Evolutionary conservation across 371 early-diverging fungal species (phyloP), one percentile per base, ranked within the genome.

Genomic region (Apophysomyces ossiformis): DNA sequence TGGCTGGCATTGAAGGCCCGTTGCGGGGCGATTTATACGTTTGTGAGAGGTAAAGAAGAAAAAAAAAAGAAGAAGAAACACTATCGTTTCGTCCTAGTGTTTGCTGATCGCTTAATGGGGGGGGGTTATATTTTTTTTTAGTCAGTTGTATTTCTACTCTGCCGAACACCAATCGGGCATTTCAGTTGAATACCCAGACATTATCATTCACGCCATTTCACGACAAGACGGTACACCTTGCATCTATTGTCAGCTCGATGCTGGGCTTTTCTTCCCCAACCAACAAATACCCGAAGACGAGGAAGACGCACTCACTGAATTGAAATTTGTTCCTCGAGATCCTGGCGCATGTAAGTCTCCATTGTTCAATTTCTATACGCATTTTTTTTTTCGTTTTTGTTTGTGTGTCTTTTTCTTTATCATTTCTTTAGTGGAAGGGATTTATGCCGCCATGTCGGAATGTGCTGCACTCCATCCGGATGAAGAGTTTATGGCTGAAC

Each of bases 201-300:
- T 94, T 62, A 87, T 91, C 39, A 90, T 94, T 61, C 93, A 94
- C 61, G 95, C 95, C 16, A 87, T 90, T 57, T 90, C 93, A 6
- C 85, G 90, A 50, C 85, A 82, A n/a, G 79, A 78, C 15, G 87
- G 84, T 18, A 81, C 71, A 35, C 85, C 90, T 1, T 82, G 82
- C 64, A 86, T 94, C 63, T 94, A 92, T 68, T 92, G 90, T 67
- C 94, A 94, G 73, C 77, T 92, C 7, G 90, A 89, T 56, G 69
- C 77, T 4, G 73, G 71, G 9, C 59, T 76, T 12, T 69, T 72
- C 45, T 79, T 75, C 41, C 82, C 82, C 16, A 75, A 76, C 35
- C 82, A 82, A 39, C 72, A 70, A 36, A 65, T 69, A 1, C 82
- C 81, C 13, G 87, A 82, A 7, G 88, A 85, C 8, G 84, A 81